These are phyloP conservation scores for Xylona heveae DNA, from an alignment of 495 filamentous ascomycete genomes.

Conservation along the genomic window DNA sequence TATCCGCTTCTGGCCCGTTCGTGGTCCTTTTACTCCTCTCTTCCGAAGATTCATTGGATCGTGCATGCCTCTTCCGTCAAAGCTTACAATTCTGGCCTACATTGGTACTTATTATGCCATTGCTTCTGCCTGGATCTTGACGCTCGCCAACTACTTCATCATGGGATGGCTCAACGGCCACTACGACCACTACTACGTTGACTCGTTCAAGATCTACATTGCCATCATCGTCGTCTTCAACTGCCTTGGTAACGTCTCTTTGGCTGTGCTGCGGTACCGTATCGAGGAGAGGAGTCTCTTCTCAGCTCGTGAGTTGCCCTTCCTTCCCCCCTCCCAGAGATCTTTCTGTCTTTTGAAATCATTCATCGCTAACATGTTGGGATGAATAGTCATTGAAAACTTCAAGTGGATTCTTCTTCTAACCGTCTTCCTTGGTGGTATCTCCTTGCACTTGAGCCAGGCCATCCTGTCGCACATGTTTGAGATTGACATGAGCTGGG, in stretches of 20 bases:
- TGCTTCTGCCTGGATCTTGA: slow-evolving; percentile 60
- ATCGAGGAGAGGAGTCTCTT: slow-evolving; percentile 17
- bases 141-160: slow-evolving; percentile 55
- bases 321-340: not conserved
- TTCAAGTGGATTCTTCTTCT: slow-evolving; percentile 25
- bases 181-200: slow-evolving; percentile 26
- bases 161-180: slow-evolving; percentile 31
- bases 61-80: slow-evolving; percentile 56
- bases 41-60: slow-evolving; percentile 51
- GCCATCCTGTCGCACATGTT: slow-evolving; percentile 25
- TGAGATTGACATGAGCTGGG: slow-evolving; percentile 25
- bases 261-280: slow-evolving; percentile 24
- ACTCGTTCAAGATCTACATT: slow-evolving; percentile 26
- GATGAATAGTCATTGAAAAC: slow-evolving; percentile 16
- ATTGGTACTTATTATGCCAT: slow-evolving; percentile 81
- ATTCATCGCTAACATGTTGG: not conserved
- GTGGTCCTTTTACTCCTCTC: slow-evolving; percentile 50
- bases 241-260: slow-evolving; percentile 22
- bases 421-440: slow-evolving; percentile 24
- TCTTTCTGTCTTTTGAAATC: not conserved
- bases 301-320: slow-evolving; percentile 4
- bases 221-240: slow-evolving; percentile 26
- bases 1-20: slow-evolving; percentile 28
- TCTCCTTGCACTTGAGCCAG: slow-evolving; percentile 23
- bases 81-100: slow-evolving; percentile 63